Base-by-base conservation (phyloP, 2,329 filamentous ascomycete genomes). In the Trichoderma citrinoviride region DNA sequence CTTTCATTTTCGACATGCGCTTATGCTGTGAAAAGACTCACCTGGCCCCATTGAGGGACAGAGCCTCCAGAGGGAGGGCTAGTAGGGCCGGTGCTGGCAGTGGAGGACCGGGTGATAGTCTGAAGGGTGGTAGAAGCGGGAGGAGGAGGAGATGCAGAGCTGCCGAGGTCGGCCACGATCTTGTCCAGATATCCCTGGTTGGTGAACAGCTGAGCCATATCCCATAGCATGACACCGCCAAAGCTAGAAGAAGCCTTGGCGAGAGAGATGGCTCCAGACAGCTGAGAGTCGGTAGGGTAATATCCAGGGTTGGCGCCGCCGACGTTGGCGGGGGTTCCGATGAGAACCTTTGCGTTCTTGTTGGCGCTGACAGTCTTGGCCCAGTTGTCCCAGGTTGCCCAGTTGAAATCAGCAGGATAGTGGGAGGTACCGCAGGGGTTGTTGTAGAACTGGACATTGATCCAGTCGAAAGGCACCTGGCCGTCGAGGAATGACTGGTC, bases 141-240 rank as follows among this genome's bases (percentile, higher is more conserved):
- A 7, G 61, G 46, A 19, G 65, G 46, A 12, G 61, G 29, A 21
- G 49, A 12, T 23, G 58, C 43, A 6, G 49, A 21, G 23, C 65
- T 53, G 3, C 61, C 61, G 7, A 82, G 71, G 63, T 76, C 72
- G 44, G 71, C 64, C 68, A 75, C 73, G 3, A 87, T 75, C 47
- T 77, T 72, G 37, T 76, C 74, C 61, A 89, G 75, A 71, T 87
- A 88, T 1, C 85, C 86, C 1, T 68, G 29, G 74, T 89, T 89
- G 15, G 76, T 75, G 68, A 83, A 86, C 2, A 84, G 79, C 77
- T 88, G 86, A 37, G 79, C 83, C 75, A 84, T 84, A 74, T 90
- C 88, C 88, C 87, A 90, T 76, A 89, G 80, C 87, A 90, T 89
- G 25, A 88, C 81, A 41, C 88, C 88, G 10, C 87, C 87, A 69